Conservation (phyloP, 2,329 filamentous ascomycete species). For the Alternaria conjuncta region DNA sequence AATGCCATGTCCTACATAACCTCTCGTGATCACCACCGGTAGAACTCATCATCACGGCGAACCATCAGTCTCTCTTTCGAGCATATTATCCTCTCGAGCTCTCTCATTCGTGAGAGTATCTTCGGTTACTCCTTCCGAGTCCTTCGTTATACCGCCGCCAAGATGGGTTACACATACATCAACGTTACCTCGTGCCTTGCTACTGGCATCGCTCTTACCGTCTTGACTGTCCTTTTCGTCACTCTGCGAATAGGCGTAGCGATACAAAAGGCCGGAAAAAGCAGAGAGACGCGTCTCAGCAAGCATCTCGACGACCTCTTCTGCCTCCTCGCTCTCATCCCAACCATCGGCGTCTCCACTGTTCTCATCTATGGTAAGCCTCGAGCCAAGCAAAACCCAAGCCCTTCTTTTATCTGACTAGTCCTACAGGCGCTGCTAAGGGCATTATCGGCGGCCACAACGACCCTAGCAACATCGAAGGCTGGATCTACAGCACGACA, state of each 20-base stretch:
- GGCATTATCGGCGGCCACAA: constrained; percentile 11
- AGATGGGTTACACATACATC: constrained; percentile 12
- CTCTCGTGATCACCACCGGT: not conserved
- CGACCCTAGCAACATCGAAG: constrained; percentile 1
- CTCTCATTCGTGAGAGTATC: not conserved
- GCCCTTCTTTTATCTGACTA: not conserved
- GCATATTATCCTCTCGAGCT: not conserved
- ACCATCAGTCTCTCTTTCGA: not conserved
- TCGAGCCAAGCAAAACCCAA: not conserved
- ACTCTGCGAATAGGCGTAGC: not conserved
- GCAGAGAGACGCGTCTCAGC: not conserved
- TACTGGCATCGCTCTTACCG: not conserved
- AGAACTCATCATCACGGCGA: not conserved
- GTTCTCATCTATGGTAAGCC: constrained; percentile 11
- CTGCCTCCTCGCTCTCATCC: constrained; percentile 7
- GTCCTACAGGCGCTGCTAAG: not conserved
- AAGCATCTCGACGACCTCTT: constrained; percentile 9
- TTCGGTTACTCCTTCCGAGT: not conserved
- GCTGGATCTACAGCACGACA: constrained; percentile 8
- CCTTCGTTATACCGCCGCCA: not conserved
- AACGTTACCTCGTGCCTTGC: constrained; percentile 6
- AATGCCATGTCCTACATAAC: constrained; percentile 3
- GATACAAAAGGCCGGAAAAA: not conserved
- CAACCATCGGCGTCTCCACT: constrained; percentile 5
- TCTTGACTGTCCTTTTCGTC: not conserved